Base-by-base conservation (phyloP, 139 green algal species). In the Chlorella vulgaris region DNA sequence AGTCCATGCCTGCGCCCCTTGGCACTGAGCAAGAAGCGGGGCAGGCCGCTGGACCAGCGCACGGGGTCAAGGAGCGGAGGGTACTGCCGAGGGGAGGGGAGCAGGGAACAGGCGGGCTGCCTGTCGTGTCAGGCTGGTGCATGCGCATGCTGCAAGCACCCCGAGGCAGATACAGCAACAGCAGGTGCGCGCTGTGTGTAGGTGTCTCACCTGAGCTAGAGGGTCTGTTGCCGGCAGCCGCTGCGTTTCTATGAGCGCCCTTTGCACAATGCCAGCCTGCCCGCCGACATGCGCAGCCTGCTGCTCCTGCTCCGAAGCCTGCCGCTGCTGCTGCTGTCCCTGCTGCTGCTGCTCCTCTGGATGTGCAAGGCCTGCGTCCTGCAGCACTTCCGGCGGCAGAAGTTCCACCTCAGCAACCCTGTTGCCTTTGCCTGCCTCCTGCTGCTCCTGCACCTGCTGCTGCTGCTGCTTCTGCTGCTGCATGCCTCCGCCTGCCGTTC, bases 11-110 rank as follows among this genome's bases (percentile, higher is more conserved):
- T 19, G 29, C 53, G 33, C 29, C n/a, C 39, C 40, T 90, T 91
- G 51, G 62, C 28, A 35, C 21, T 7, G 31, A 70, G 74, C 38
- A 89, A 71, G 38, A 94, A 53, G 58, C 62, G 88, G 2, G 90
- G 91, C 66, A 87, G 74, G 7, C 90, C 89, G 65, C 69, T 90
- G 47, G 82, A 69, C 90, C 91, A 95, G 10, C 71, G 62, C 31
- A 47, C 51, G 13, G 85, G 83, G 1, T 74, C 82, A 0, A 89
- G 58, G 38, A 79, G 50, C 0, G 76, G 74, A 2, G 69, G 47
- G 76, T 70, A 88, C 74, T 83, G 78, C 73, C 62, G 38, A 21
- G 47, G 47, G 47, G 13, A 55, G 47, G 47, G 47, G 47, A 31
- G 28, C 31, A n/a, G 35, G 55, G n/a, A n/a, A n/a, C n/a, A n/a